A percentile compares a stretch with the other conserved stretches of the same genome.
These are phyloP conservation scores for Plicaturopsis crispa DNA, from an alignment of 768 basidiomycete genomes.

Conservation along the genomic window DNA sequence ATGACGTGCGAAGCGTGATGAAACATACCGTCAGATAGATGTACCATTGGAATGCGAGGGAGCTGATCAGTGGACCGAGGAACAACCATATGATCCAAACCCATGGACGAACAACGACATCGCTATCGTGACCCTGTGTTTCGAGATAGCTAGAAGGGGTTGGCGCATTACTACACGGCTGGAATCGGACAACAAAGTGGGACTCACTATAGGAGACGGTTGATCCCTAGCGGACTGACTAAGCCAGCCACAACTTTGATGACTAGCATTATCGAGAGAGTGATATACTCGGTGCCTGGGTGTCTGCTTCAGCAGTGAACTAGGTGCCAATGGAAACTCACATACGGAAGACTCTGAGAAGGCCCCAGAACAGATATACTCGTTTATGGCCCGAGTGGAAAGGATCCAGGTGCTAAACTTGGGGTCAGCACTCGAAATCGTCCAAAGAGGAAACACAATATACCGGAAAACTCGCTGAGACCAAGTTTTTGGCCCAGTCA, in stretches of 20 bases:
- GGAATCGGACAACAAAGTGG: background rate
- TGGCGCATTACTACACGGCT: background rate
- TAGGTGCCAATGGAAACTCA: background rate
- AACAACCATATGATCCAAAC: slow-evolving; percentile 56
- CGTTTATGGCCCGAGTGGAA: slow-evolving; percentile 17
- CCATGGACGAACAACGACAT: slow-evolving; percentile 51
- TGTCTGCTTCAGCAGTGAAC: background rate
- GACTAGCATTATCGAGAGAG: slow-evolving; percentile 6
- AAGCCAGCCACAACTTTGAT: slow-evolving; percentile 5
- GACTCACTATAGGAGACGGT: slow-evolving; percentile 8
- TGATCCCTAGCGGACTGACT: slow-evolving; percentile 10
- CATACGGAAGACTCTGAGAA: slow-evolving; percentile 8
- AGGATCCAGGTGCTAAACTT: slow-evolving; percentile 21
- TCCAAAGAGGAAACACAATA: too few species aligned
- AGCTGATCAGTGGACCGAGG: slow-evolving; percentile 34
- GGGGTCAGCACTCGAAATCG: too few species aligned
- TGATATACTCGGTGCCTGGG: slow-evolving; percentile 1
- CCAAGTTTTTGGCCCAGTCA: slow-evolving; percentile 26
- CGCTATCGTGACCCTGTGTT: slow-evolving; percentile 33
- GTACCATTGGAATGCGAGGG: slow-evolving; percentile 47
- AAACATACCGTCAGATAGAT: slow-evolving; percentile 38
- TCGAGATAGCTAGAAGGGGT: slow-evolving; percentile 47
- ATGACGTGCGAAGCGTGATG: background rate
- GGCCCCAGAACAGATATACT: slow-evolving; percentile 21
- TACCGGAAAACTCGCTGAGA: slow-evolving; percentile 23